Evolutionary conservation across 2,329 filamentous ascomycete species (phyloP).

Genomic region (Coniochaeta ligniaria): DNA sequence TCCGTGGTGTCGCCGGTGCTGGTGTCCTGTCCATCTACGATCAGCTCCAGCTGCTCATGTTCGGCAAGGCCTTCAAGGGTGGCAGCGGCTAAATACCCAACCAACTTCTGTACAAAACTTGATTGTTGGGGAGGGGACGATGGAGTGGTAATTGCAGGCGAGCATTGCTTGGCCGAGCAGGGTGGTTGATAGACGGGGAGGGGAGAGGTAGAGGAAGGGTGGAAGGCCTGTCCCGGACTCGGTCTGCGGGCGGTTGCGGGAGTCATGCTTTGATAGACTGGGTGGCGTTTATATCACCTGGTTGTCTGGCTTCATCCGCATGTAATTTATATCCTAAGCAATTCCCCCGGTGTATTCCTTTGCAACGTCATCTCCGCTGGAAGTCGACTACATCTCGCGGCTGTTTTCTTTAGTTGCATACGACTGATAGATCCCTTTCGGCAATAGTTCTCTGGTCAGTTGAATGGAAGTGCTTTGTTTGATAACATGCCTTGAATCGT

Average conservation of each 20-base stretch:
- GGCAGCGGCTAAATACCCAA: slow-evolving; percentile 36
- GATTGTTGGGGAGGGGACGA: slow-evolving; percentile 17
- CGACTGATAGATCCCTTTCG: slow-evolving; percentile 27
- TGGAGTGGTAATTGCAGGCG: slow-evolving; percentile 26
- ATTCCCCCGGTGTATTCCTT: slow-evolving; percentile 39
- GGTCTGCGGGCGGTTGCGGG: slow-evolving; percentile 16
- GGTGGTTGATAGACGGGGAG: slow-evolving; percentile 4
- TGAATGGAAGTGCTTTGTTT: slow-evolving; percentile 10
- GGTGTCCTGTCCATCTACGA: slow-evolving; percentile 99
- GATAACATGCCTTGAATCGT: not conserved
- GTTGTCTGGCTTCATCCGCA: slow-evolving; percentile 44
- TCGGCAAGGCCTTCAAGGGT: slow-evolving; percentile 98
- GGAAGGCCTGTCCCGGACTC: slow-evolving; percentile 16
- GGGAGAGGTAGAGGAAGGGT: slow-evolving; percentile 31
- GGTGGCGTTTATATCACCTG: slow-evolving; percentile 27
- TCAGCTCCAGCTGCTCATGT: slow-evolving; percentile 97
- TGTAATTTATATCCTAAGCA: slow-evolving; percentile 58
- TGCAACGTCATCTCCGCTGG: slow-evolving; percentile 26
- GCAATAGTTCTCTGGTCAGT: slow-evolving; percentile 8
- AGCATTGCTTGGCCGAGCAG: slow-evolving; percentile 8
- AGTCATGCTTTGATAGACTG: slow-evolving; percentile 20
- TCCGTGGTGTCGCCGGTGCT: slow-evolving; percentile 99
- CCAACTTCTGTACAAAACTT: slow-evolving; percentile 23
- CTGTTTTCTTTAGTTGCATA: slow-evolving; percentile 26
- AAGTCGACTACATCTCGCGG: slow-evolving; percentile 18